These are phyloP conservation scores for Vanrija humicola DNA, from an alignment of 1,284 basidiomycete genomes.

Conservation along the genomic window DNA sequence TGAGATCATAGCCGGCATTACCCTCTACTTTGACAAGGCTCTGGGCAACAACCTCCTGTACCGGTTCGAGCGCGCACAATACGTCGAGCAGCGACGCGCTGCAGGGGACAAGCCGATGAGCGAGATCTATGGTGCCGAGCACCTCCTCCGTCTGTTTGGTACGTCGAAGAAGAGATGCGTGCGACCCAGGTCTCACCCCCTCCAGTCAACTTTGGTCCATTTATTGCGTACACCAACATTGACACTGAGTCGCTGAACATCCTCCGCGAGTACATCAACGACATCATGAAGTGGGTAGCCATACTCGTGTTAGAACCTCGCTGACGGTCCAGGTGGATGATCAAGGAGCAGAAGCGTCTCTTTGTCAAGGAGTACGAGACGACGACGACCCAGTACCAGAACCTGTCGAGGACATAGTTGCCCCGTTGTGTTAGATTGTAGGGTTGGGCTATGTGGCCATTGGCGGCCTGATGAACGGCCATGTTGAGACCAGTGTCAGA, in stretches of 20 bases:
- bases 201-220: conserved; percentile 59
- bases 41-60: conserved; percentile 89
- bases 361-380: conserved; percentile 51
- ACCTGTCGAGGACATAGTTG: conserved; percentile 43
- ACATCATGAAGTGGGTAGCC: conserved; percentile 71
- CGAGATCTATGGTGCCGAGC: conserved; percentile 89
- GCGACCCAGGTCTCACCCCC: no score
- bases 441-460: neutral
- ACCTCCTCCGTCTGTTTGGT: conserved; percentile 89
- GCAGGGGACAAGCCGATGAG: conserved; percentile 79
- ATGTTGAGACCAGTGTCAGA: neutral
- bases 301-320: conserved; percentile 4
- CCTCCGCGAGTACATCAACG: conserved; percentile 83
- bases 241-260: conserved; percentile 79
- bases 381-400: conserved; percentile 50
- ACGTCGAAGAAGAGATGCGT: conserved; percentile 33
- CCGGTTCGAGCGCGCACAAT: conserved; percentile 89
- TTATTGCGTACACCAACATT: conserved; percentile 87
- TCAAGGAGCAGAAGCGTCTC: conserved; percentile 49
- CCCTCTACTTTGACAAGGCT: conserved; percentile 88
- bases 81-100: conserved; percentile 72
- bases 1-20: conserved; percentile 83
- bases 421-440: neutral
- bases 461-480: neutral
- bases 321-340: conserved; percentile 46